Evolutionary conservation across 129 eudicot genomes (phyloP).

Genomic region (Scalesia atractyloides): DNA sequence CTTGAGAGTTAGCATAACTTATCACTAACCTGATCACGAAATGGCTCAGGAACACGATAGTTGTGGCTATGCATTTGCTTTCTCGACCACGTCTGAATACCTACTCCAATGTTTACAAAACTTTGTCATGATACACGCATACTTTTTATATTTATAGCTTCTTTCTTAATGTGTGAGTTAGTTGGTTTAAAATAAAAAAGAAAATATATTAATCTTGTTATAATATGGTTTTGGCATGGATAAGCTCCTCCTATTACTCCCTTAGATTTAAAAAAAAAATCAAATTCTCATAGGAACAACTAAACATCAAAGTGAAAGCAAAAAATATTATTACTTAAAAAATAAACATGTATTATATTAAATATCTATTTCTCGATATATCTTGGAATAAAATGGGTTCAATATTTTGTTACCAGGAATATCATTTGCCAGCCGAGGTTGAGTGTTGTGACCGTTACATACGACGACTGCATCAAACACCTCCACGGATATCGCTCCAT

Average conservation of each 20-base stretch:
- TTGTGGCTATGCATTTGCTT: slow-evolving; percentile 77
- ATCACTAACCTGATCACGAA: slow-evolving; percentile 45
- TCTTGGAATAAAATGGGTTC: not conserved
- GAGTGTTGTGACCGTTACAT: slow-evolving; percentile 53
- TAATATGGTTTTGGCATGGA: too few species aligned
- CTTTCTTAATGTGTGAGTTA: too few species aligned
- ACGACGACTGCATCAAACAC: slow-evolving; percentile 69
- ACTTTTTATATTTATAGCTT: too few species aligned
- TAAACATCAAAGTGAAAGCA: too few species aligned
- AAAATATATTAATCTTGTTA: too few species aligned
- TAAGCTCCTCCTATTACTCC: too few species aligned
- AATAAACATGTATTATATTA: not conserved
- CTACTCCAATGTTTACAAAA: slow-evolving; percentile 23
- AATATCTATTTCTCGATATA: not conserved
- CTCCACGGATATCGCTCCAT: slow-evolving; percentile 35
- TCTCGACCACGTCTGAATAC: slow-evolving; percentile 58
- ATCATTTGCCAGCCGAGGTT: slow-evolving; percentile 46
- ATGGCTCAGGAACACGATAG: slow-evolving; percentile 57
- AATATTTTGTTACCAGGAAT: slow-evolving; percentile 47
- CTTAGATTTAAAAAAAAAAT: too few species aligned
- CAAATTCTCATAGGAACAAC: too few species aligned
- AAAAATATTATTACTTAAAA: too few species aligned
- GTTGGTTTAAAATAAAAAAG: too few species aligned
- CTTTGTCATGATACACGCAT: not conserved
- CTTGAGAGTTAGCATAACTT: too few species aligned